Percentiles rank a stretch among this genome's conserved stretches.
Conservation (phyloP, 73 alveolate species). For the Tetrahymena thermophila region DNA sequence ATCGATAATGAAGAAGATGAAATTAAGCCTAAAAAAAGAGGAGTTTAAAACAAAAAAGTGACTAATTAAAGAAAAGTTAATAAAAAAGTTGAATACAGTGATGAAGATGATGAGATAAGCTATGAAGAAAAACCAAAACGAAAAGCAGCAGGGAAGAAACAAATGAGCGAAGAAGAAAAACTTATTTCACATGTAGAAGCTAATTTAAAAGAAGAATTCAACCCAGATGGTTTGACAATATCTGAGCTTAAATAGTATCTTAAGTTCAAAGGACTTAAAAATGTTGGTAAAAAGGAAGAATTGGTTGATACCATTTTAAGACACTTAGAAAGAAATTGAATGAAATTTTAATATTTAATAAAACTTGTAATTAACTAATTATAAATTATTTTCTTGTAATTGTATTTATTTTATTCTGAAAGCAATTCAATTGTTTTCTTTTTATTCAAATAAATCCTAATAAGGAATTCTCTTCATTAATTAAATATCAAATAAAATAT, state of each 20-base stretch:
- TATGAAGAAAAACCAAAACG: not conserved
- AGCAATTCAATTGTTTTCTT: too few relatives aligned
- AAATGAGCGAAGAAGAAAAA: slow-evolving; percentile 4
- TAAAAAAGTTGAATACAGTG: slow-evolving; percentile 19
- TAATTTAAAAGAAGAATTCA: not conserved
- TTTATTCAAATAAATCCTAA: too few relatives aligned
- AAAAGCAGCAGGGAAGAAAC: not conserved
- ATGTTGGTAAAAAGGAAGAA: not conserved
- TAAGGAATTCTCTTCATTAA: too few relatives aligned
- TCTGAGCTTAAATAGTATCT: not conserved
- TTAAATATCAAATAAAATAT: too few relatives aligned
- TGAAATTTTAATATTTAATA: not conserved
- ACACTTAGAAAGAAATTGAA: not conserved
- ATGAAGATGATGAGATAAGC: slow-evolving; percentile 6
- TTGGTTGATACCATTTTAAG: not conserved
- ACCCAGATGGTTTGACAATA: not conserved
- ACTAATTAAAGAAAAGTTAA: slow-evolving; percentile 5
- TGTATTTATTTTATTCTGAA: too few relatives aligned
- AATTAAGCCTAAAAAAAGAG: not conserved
- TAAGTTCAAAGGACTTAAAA: not conserved
- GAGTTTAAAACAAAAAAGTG: not conserved
- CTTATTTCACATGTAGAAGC: not conserved
- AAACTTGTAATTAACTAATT: not conserved
- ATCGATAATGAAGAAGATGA: not conserved
- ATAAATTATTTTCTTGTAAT: not conserved